Base-by-base conservation (phyloP, 140 eudicot species). In the Artemisia princeps region DNA sequence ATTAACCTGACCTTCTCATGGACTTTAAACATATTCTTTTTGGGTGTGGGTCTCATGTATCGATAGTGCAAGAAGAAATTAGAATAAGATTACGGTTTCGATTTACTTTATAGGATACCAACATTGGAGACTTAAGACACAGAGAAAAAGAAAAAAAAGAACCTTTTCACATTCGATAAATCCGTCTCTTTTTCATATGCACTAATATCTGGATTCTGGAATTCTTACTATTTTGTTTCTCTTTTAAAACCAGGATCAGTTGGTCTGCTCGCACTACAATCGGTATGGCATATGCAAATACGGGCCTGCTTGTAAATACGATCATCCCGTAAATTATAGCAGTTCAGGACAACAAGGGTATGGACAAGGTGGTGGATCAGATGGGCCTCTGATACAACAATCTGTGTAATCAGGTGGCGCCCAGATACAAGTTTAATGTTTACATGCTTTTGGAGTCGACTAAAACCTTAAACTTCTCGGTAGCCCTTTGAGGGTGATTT, bases 241-340 rank as follows among this genome's bases (percentile, higher is more conserved):
- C 48, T 70, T 16, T 13, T 5, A 53, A 13, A 66, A 14, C 10
- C 79, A 91, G 97, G 97, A 79, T 62, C 91, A 91, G 80, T 81
- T 72, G 69, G 68, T 83, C 67, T 91, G 97, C 74, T 77, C 95
- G 44, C 79, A 87, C 78, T 91, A 83, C 81, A 83, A 73, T 72
- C 88, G 87, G 23, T 91, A 81, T 64, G 95, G 95, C 5, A 85
- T 87, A 65, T 91, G 97, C 94, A 91, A 91, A 82, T 91, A 62
- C 22, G 97, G 97, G 72, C 95, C 97, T 57, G 82, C 87, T 57
- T 91, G 97, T 78, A 87, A 79, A 65, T 87, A 79, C 49, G 91
- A 91, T 72, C 97, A 91, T 75, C 88, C 97, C 23, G 79, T 73
- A 72, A 77, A 82, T 62, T 68, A 76, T 66, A 76, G 61, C 71